These are phyloP conservation scores for Neonectria hederae DNA, from an alignment of 2,329 filamentous ascomycete genomes.

Conservation along the genomic window DNA sequence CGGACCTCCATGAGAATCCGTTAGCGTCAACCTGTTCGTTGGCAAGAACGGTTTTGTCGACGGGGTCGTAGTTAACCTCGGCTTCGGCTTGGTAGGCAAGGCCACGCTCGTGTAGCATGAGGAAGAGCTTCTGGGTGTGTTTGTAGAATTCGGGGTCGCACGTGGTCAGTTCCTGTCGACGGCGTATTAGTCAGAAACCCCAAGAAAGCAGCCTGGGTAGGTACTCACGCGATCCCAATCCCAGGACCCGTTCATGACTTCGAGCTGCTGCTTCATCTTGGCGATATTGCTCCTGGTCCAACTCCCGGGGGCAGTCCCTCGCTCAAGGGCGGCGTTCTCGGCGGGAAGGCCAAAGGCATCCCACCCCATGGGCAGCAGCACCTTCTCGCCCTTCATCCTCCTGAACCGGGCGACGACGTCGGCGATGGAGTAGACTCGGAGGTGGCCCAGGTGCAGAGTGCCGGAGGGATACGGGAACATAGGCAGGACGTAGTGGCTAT, in stretches of 20 bases:
- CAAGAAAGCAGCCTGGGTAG: neutral
- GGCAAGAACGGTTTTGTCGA: slow-evolving; percentile 88
- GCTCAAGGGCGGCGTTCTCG: slow-evolving; percentile 89
- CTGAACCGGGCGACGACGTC: slow-evolving; percentile 84
- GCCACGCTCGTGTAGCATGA: slow-evolving; percentile 77
- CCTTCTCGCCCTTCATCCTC: slow-evolving; percentile 76
- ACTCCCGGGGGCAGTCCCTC: slow-evolving; percentile 76
- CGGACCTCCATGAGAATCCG: slow-evolving; percentile 87
- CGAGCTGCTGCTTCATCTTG: slow-evolving; percentile 85
- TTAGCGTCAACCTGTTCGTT: slow-evolving; percentile 94
- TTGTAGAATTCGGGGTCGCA: slow-evolving; percentile 89
- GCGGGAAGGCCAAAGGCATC: slow-evolving; percentile 91
- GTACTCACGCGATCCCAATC: slow-evolving; percentile 80
- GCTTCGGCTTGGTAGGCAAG: slow-evolving; percentile 86
- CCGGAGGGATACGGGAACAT: slow-evolving; percentile 97
- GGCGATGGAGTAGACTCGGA: slow-evolving; percentile 90
- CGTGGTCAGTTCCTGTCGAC: slow-evolving; percentile 77
- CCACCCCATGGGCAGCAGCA: slow-evolving; percentile 93
- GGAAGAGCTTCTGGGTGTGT: slow-evolving; percentile 87
- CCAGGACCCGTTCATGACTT: slow-evolving; percentile 82
- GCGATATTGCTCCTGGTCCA: slow-evolving; percentile 86
- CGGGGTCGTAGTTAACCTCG: slow-evolving; percentile 88
- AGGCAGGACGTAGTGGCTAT: slow-evolving; percentile 76
- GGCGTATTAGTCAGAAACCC: slow-evolving; percentile 13
- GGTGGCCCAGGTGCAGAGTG: slow-evolving; percentile 84